phyloP scores from a whole-genome alignment of 163 green algal genomes.

The Chlorella variabilis region DNA sequence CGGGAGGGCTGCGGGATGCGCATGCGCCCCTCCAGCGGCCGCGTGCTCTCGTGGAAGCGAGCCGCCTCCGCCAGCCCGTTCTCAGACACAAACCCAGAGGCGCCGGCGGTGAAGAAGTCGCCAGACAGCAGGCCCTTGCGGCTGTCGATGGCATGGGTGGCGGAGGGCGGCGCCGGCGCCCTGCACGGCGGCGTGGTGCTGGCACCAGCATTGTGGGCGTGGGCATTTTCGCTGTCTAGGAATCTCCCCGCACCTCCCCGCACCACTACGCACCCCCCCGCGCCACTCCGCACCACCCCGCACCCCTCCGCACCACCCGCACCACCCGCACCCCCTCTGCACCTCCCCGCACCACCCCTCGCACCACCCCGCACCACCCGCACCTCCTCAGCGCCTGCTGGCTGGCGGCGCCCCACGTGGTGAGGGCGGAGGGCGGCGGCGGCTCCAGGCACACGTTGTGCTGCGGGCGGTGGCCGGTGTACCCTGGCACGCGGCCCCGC shows the following conservation, averaged over 20 bases:
- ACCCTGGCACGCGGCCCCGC: slow-evolving; percentile 10
- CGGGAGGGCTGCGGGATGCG: neutral
- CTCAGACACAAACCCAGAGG: neutral
- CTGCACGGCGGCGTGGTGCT: neutral
- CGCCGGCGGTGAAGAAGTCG: slow-evolving; percentile 28
- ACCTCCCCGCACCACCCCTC: neutral
- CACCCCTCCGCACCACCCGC: neutral
- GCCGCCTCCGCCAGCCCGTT: slow-evolving; percentile 27
- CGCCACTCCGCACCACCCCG: too few relatives aligned
- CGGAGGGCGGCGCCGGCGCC: neutral
- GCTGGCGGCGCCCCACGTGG: slow-evolving; percentile 24
- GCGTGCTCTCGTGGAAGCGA: slow-evolving; percentile 10
- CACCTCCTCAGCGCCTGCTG: slow-evolving; percentile 25
- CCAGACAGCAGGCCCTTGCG: neutral
- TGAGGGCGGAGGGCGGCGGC: slow-evolving; percentile 17
- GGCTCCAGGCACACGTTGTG: slow-evolving; percentile 21
- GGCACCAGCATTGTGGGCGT: neutral
- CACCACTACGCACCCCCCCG: neutral
- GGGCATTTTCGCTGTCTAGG: too few relatives aligned
- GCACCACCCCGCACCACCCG: neutral
- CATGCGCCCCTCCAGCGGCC: slow-evolving; percentile 36
- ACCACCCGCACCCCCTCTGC: too few relatives aligned
- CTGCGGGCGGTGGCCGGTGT: slow-evolving; percentile 21
- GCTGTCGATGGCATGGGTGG: slow-evolving; percentile 29
- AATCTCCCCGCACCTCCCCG: neutral